Conservation (phyloP, 805 yeast genomes). For the Schizosaccharomyces octosporus region DNA sequence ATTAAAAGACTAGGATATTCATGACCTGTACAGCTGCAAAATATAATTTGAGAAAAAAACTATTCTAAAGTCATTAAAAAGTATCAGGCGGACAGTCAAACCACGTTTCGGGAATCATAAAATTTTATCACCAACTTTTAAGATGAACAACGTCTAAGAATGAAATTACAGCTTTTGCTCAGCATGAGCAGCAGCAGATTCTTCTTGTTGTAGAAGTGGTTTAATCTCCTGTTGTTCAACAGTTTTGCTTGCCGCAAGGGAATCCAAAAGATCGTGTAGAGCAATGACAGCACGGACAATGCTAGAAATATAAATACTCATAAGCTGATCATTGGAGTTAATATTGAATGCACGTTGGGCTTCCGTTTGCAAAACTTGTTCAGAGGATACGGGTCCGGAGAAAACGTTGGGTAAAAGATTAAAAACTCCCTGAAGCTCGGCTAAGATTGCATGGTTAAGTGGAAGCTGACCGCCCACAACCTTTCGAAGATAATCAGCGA, state of each 20-base stretch:
- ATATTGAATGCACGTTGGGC: conserved; percentile 59
- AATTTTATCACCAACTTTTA: too few species aligned
- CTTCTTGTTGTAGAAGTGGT: neutral
- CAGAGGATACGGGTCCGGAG: conserved; percentile 6
- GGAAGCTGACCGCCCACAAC: conserved; percentile 54
- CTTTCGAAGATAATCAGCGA: conserved; percentile 50
- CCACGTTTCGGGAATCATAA: too few species aligned
- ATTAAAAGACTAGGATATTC: too few species aligned
- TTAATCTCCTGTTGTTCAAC: neutral
- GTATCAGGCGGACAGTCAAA: too few species aligned
- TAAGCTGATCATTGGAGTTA: conserved; percentile 86
- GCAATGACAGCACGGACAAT: conserved; percentile 85
- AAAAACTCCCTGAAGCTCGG: conserved; percentile 82
- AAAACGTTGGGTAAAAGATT: conserved; percentile 67
- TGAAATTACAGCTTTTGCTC: neutral
- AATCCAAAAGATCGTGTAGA: conserved; percentile 87
- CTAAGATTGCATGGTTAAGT: conserved; percentile 69
- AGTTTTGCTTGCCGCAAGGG: conserved; percentile 13
- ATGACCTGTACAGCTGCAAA: too few species aligned
- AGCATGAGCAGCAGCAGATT: neutral
- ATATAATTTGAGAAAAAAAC: too few species aligned
- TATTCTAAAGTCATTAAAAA: too few species aligned
- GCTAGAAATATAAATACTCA: conserved; percentile 76
- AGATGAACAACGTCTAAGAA: neutral
- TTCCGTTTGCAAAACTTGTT: conserved; percentile 7